Conservation (phyloP, 495 filamentous ascomycete genomes). For the Letharia columbiana region DNA sequence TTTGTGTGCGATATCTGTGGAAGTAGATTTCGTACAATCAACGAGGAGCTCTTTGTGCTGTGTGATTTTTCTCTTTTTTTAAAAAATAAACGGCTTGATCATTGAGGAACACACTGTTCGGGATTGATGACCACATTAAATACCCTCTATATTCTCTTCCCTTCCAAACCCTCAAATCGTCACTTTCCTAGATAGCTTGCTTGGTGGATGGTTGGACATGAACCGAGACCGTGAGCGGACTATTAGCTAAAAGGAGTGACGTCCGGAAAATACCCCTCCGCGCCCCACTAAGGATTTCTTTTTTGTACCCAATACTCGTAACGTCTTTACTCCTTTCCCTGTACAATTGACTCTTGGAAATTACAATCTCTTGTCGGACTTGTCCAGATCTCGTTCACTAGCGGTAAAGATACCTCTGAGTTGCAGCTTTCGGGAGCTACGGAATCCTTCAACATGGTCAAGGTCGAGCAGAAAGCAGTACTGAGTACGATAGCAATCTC, state of each 20-base stretch:
- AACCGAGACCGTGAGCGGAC: not conserved
- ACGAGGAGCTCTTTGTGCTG: no score
- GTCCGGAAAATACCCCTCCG: not conserved
- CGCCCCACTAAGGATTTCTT: not conserved
- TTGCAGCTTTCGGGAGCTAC: not conserved
- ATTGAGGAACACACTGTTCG: no score
- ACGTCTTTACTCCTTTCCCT: not conserved
- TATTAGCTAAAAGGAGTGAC: not conserved
- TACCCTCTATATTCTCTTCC: no score
- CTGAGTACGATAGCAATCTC: constrained; percentile 55
- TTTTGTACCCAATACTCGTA: not conserved
- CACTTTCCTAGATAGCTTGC: no score
- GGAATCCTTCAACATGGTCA: constrained; percentile 44
- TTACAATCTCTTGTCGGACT: not conserved
- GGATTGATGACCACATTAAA: no score
- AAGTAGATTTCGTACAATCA: not conserved
- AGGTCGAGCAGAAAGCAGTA: constrained; percentile 84
- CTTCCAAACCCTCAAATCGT: no score
- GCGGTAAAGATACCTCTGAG: not conserved
- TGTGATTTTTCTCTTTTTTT: no score
- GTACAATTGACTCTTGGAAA: not conserved
- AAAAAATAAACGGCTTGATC: no score
- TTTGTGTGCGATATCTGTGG: constrained; percentile 16
- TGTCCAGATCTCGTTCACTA: not conserved
- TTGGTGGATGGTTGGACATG: not conserved